These are phyloP conservation scores for Collybiopsis confluens DNA, from an alignment of 768 basidiomycete species.

Conservation along the genomic window DNA sequence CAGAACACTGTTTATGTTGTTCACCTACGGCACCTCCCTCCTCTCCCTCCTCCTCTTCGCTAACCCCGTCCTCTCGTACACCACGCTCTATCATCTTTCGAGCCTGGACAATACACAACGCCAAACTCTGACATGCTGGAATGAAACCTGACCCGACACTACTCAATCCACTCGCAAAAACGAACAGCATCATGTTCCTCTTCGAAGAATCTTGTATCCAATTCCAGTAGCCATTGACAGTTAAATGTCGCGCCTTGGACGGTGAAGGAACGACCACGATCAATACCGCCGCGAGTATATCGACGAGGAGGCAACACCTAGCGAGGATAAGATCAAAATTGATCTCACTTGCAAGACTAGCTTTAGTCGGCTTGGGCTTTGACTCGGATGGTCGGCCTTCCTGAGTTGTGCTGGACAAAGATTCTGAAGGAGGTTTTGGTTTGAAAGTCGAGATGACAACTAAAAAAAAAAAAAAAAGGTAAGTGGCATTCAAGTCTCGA, in stretches of 20 bases:
- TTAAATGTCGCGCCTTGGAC: constrained; percentile 20
- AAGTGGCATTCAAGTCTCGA: no score
- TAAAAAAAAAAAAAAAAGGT: no score
- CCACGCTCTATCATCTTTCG: constrained; percentile 29
- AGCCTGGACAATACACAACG: constrained; percentile 55
- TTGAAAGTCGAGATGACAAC: constrained; percentile 64
- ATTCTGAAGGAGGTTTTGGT: constrained; percentile 19
- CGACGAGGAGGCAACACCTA: constrained; percentile 58
- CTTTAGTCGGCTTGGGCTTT: constrained; percentile 46
- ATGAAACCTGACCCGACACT: constrained; percentile 65
- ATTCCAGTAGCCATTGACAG: neutral
- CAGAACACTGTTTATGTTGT: constrained; percentile 5
- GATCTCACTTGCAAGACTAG: constrained; percentile 59
- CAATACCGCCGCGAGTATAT: constrained; percentile 58
- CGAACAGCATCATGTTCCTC: constrained; percentile 50
- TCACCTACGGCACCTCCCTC: no score
- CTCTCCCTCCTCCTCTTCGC: constrained; percentile 1
- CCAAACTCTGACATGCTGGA: constrained; percentile 71
- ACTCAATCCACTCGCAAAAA: constrained; percentile 54
- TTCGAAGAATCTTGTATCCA: neutral
- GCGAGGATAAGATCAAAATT: constrained; percentile 65
- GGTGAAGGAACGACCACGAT: constrained; percentile 53
- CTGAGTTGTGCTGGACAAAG: neutral
- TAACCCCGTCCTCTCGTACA: constrained; percentile 11
- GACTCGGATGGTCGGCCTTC: constrained; percentile 18